Evolutionary conservation across 2,329 filamentous ascomycete genomes (phyloP), one percentile per base, ranked within the genome.

Genomic region (Leptographium lundbergii): DNA sequence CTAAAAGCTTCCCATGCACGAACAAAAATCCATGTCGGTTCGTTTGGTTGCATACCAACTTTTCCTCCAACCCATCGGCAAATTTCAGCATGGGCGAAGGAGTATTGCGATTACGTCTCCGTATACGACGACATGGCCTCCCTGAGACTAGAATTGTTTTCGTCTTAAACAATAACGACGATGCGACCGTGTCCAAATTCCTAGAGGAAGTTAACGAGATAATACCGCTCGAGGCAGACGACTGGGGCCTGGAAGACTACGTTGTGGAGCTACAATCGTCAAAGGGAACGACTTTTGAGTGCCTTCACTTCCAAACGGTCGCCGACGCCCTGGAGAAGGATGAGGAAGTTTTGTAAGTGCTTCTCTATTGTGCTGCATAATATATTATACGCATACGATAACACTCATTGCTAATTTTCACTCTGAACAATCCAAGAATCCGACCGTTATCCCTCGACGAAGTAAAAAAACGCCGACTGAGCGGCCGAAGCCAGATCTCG

Each of bases 171-270:
- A 73, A 76, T 65, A 73, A 77, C 57, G 74, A 77, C 17, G 78
- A 85, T 53, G 78, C 84, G 57, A 95, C 89, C 2, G 78, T 96
- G 61, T 81, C 88, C 34, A 83, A 87, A 64, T 80, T 96, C 2
- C 77, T 96, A 45, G 83, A 88, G 63, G 81, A 89, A 61, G 77
- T 96, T 64, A 91, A 95, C 71, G 82, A 88, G 51, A 79, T 88
- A 19, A 75, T 96, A 2, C 91, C 91, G 0, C 81, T 97, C 0
- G 91, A 96, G 73, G 84, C 85, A 59, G 78, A 79, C 48, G 78
- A 90, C 61, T 96, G 90, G 89, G 90, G 89, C 0, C 73, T 96
- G 4, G 91, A 96, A 67, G 89, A 96, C 69, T 97, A 97, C 70
- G 81, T 81, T 10, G 89, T 96, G 34, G 88, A 95, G 71, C 78